Evolutionary conservation across 2,329 filamentous ascomycete genomes (phyloP).

Genomic region (Lasiodiplodia sp.): DNA sequence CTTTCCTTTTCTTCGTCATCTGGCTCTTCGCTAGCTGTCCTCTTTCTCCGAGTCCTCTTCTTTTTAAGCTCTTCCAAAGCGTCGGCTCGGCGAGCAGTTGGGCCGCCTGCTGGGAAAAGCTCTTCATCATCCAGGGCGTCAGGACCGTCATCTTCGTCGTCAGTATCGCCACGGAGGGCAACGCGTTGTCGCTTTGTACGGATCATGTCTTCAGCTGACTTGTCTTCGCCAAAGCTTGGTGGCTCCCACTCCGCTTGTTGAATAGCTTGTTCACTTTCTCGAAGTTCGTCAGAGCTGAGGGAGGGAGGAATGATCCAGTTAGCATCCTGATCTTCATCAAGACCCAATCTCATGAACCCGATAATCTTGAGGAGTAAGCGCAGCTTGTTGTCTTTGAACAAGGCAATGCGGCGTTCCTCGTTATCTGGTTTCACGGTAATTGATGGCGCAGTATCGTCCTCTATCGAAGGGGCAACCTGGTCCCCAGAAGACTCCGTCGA

Average conservation of each 20-base stretch:
- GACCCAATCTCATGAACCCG: conserved; percentile 70
- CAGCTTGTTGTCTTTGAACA: conserved; percentile 90
- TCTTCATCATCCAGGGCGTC: conserved; percentile 66
- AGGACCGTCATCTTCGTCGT: conserved; percentile 68
- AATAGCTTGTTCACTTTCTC: conserved; percentile 74
- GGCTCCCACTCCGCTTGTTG: conserved; percentile 80
- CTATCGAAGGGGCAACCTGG: conserved; percentile 18
- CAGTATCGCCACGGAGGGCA: conserved; percentile 48
- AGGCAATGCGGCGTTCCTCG: conserved; percentile 71
- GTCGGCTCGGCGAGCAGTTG: conserved; percentile 65
- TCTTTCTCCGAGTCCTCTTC: conserved; percentile 66
- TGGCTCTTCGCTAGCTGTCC: conserved; percentile 56
- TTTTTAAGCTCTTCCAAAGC: conserved; percentile 62
- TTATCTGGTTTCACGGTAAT: conserved; percentile 65
- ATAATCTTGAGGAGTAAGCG: conserved; percentile 82
- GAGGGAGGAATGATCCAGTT: conserved; percentile 78
- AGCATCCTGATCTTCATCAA: conserved; percentile 76
- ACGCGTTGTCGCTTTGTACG: conserved; percentile 66
- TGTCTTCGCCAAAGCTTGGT: conserved; percentile 69
- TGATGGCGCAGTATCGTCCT: conserved; percentile 53
- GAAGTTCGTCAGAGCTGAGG: conserved; percentile 69
- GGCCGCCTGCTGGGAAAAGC: conserved; percentile 73
- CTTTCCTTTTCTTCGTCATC: conserved; percentile 67
- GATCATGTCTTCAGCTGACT: conserved; percentile 78
- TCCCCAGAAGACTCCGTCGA: conserved; percentile 19